Conservation (phyloP, 768 basidiomycete genomes). For the Imleria badia region DNA sequence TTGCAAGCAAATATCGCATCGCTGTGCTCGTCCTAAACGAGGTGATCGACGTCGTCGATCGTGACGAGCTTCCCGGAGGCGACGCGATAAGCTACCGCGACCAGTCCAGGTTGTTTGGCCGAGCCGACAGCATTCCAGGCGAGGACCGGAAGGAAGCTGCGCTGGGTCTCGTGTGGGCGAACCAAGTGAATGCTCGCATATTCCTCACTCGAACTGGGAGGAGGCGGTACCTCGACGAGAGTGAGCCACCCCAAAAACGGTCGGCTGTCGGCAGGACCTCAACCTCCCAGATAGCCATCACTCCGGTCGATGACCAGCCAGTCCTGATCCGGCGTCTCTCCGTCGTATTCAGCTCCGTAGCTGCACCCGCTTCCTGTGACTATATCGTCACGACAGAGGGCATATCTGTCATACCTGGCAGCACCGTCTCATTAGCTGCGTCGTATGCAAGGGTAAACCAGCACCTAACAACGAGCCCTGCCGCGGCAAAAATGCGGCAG, state of each 20-base stretch:
- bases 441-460: conserved; percentile 1
- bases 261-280: conserved; percentile 11
- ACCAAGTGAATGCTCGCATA: conserved; percentile 83
- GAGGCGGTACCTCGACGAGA: conserved; percentile 51
- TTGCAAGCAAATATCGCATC: conserved; percentile 62
- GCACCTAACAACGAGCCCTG: conserved; percentile 9
- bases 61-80: conserved; percentile 12
- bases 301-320: conserved; percentile 39
- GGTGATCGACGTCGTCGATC: conserved; percentile 75
- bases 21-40: conserved; percentile 89
- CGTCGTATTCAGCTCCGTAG: conserved; percentile 74
- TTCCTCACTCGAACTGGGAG: conserved; percentile 79
- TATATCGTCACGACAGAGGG: conserved; percentile 71
- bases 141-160: conserved; percentile 74
- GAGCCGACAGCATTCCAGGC: conserved; percentile 56
- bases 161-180: conserved; percentile 91
- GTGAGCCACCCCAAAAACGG: conserved; percentile 29
- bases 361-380: conserved; percentile 60
- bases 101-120: conserved; percentile 76
- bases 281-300: neutral
- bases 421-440: conserved; percentile 9
- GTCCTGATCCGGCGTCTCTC: conserved; percentile 69
- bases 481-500: neutral
- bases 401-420: conserved; percentile 38
- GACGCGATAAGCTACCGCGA: conserved; percentile 57